A percentile compares a stretch with the other conserved stretches of the same genome.
These are phyloP conservation scores for Thielaviopsis ethacetica DNA, from an alignment of 2,329 filamentous ascomycete genomes.

Conservation along the genomic window DNA sequence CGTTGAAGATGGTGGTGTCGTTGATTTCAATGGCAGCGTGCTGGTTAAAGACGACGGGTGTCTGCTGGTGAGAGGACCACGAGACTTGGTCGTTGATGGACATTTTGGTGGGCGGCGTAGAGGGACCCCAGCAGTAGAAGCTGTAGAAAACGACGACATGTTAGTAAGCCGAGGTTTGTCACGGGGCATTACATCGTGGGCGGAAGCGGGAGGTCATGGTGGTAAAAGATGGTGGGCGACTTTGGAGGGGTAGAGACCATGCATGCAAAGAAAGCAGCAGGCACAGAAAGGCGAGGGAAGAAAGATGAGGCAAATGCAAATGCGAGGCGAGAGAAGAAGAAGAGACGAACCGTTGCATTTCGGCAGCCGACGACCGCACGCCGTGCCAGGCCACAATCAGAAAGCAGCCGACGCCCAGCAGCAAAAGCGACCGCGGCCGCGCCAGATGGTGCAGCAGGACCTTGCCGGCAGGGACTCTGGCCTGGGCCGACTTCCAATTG, in stretches of 20 bases:
- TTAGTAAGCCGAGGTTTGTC: background rate
- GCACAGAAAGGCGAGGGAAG: background rate
- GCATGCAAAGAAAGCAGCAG: no score
- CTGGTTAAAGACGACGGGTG: conserved; percentile 91
- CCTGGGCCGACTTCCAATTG: conserved; percentile 80
- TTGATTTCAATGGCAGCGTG: conserved; percentile 79
- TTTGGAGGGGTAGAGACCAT: background rate
- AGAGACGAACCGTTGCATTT: conserved; percentile 69
- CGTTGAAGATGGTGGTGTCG: conserved; percentile 55
- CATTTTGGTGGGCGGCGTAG: conserved; percentile 94
- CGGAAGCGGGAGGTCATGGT: no score
- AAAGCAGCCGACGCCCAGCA: conserved; percentile 52
- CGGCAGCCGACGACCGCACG: conserved; percentile 60
- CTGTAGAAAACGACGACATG: conserved; percentile 28
- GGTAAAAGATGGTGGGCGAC: background rate
- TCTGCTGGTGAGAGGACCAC: conserved; percentile 79
- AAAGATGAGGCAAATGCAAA: background rate
- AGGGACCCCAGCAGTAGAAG: conserved; percentile 93
- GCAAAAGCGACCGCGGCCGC: conserved; percentile 60
- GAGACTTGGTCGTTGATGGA: conserved; percentile 73
- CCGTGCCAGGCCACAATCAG: conserved; percentile 78
- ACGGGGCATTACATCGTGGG: no score
- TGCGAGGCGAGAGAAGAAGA: background rate
- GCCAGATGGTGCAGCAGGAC: conserved; percentile 55
- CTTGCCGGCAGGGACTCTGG: conserved; percentile 61